Evolutionary conservation across 192 early-diverging fungal genomes (phyloP).

Genomic region (Coemansia sp.): DNA sequence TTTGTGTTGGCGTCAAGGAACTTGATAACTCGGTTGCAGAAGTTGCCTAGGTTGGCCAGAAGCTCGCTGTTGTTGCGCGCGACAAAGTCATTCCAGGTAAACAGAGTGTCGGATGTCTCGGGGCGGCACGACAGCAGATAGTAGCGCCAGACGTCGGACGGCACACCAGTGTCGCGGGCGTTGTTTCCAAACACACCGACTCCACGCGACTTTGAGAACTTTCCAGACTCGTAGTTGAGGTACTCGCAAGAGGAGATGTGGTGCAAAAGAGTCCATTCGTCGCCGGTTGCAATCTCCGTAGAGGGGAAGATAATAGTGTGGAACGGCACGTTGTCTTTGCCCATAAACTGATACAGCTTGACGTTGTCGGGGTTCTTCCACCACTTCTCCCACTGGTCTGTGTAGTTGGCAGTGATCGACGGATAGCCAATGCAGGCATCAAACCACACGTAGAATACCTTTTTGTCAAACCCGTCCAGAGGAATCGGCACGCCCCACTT

Average conservation of each 20-base stretch:
- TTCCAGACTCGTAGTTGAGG: slow-evolving; percentile 93
- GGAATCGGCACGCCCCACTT: slow-evolving; percentile 99
- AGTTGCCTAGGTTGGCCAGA: slow-evolving; percentile 95
- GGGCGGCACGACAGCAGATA: slow-evolving; percentile 91
- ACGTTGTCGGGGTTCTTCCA: slow-evolving; percentile 99
- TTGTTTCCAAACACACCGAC: slow-evolving; percentile 98
- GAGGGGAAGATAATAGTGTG: slow-evolving; percentile 98
- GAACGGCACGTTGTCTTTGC: slow-evolving; percentile 99
- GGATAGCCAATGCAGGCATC: slow-evolving; percentile 98
- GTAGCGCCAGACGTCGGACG: slow-evolving; percentile 96
- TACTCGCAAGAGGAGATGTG: slow-evolving; percentile 95
- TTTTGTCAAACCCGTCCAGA: slow-evolving; percentile 74
- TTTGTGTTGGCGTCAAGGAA: slow-evolving; percentile 80
- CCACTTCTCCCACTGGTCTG: slow-evolving; percentile 94
- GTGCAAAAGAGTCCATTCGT: slow-evolving; percentile 90
- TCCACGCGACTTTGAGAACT: slow-evolving; percentile 96
- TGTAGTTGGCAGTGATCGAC: slow-evolving; percentile 97
- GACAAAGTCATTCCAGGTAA: slow-evolving; percentile 92
- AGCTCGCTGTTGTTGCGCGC: slow-evolving; percentile 95
- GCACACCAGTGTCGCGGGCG: slow-evolving; percentile 86
- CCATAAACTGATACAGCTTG: slow-evolving; percentile 99
- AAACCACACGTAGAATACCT: slow-evolving; percentile 99
- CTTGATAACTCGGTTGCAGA: slow-evolving; percentile 95
- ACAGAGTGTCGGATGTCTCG: slow-evolving; percentile 88
- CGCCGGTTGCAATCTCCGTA: slow-evolving; percentile 80